These are phyloP conservation scores for Orbilia blumenaviensis DNA, from an alignment of 2,329 filamentous ascomycete genomes.

Conservation along the genomic window DNA sequence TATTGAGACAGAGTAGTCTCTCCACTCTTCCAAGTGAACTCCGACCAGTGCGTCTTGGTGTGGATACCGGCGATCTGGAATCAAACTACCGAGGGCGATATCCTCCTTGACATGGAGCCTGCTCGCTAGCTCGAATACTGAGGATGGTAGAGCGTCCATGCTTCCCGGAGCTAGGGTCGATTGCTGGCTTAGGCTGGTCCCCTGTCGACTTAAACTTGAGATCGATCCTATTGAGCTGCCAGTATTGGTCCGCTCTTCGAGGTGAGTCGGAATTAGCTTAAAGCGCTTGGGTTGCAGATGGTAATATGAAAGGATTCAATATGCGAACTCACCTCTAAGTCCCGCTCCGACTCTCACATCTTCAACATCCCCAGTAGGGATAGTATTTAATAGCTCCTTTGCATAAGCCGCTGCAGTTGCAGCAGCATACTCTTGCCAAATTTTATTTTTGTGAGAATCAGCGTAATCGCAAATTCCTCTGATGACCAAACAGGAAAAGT, in stretches of 20 bases:
- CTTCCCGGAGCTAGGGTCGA: background rate
- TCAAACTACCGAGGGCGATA: conserved; percentile 16
- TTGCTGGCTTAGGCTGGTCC: background rate
- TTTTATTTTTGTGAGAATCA: conserved; percentile 19
- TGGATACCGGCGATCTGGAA: conserved; percentile 34
- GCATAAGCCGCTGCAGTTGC: conserved; percentile 6
- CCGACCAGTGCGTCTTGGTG: conserved; percentile 23
- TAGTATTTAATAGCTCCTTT: conserved; percentile 6
- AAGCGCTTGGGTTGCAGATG: no score
- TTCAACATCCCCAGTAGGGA: background rate
- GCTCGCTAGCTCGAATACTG: conserved; percentile 15
- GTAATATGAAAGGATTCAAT: background rate
- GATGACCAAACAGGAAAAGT: background rate
- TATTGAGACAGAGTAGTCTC: conserved; percentile 23
- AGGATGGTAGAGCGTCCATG: conserved; percentile 7
- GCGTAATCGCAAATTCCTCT: conserved; percentile 12
- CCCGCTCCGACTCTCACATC: background rate
- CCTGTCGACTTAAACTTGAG: no score
- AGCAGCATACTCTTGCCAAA: conserved; percentile 16
- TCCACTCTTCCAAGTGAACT: conserved; percentile 1
- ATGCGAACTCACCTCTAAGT: background rate
- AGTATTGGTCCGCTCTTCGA: background rate
- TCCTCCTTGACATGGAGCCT: conserved; percentile 28
- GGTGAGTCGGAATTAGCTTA: background rate
- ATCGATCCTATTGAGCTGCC: background rate